phyloP scores from a whole-genome alignment of 371 early-diverging fungal genomes.

The Mycotypha africana region DNA sequence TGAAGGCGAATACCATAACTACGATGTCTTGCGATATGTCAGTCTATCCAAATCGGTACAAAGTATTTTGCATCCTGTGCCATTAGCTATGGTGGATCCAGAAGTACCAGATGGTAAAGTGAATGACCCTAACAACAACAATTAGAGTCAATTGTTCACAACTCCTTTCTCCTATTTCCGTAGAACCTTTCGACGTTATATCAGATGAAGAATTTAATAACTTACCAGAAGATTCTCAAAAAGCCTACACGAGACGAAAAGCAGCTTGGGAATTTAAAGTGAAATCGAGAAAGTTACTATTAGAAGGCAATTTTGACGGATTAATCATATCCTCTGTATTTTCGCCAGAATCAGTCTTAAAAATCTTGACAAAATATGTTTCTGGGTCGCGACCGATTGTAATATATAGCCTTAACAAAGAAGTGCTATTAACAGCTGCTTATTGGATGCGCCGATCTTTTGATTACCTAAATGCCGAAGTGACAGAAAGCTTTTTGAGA shows the following conservation, averaged over 20 bases:
- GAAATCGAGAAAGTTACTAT: slow-evolving; percentile 29
- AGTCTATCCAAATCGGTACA: slow-evolving; percentile 58
- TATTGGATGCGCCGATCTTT: slow-evolving; percentile 65
- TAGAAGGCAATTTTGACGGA: slow-evolving; percentile 60
- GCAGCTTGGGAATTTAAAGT: slow-evolving; percentile 17
- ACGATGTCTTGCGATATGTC: slow-evolving; percentile 75
- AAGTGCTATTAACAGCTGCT: slow-evolving; percentile 70
- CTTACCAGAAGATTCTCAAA: slow-evolving; percentile 21
- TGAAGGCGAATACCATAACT: slow-evolving; percentile 72
- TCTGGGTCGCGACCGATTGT: slow-evolving; percentile 83
- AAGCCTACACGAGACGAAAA: slow-evolving; percentile 34
- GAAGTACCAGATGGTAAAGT: slow-evolving; percentile 50
- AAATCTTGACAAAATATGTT: slow-evolving; percentile 61
- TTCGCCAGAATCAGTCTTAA: slow-evolving; percentile 64
- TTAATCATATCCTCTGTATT: slow-evolving; percentile 79
- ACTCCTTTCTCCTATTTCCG: too few species aligned
- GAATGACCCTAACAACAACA: too few species aligned
- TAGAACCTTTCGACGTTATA: slow-evolving; percentile 31
- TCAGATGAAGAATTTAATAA: slow-evolving; percentile 27
- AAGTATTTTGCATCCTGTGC: slow-evolving; percentile 58
- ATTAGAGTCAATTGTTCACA: too few species aligned
- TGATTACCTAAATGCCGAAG: slow-evolving; percentile 71
- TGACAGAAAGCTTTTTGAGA: slow-evolving; percentile 87
- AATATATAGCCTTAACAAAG: slow-evolving; percentile 77
- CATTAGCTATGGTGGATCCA: slow-evolving; percentile 60